Base-by-base conservation (phyloP, 2,329 filamentous ascomycete species). In the Paracorniculantispora psalliotae region DNA sequence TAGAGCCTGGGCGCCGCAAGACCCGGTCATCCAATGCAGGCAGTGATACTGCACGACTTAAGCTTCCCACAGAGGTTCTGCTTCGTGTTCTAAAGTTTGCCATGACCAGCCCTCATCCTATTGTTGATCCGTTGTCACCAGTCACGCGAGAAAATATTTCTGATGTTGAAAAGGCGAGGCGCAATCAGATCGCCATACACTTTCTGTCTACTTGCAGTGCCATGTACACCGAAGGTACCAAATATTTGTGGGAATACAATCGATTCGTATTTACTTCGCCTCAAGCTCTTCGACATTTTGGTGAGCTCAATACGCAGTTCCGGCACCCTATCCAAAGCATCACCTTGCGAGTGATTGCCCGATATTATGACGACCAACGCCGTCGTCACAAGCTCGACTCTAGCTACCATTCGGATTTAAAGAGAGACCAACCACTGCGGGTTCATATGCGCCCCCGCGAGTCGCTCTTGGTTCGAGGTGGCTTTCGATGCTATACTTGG, bases 401-500 rank as follows among this genome's bases (percentile, higher is more conserved):
- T 23, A 69, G 68, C 9, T 77, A 81, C 62, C 79, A 81, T 61
- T 67, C 69, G 2, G 72, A 74, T 44, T 63, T 80, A 44, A 76
- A 72, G 60, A 76, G 72, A 55, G 69, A 75, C 7, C 69, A 79
- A 19, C 66, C 66, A 10, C 70, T 83, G 37, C 73, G 71, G 44
- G 72, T 81, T 4, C 69, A 75, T 26, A 71, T 69, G 33, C 75
- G 80, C 2, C 71, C 74, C 21, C 77, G 72, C 43, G 79, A 81
- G 55, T 72, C 74, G 2, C 77, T 72, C 15, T 70, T 81, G 26
- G 72, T 78, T 30, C 75, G 79, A n/a, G 74, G 76, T 23, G 80
- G 80, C 19, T 82, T 83, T 61, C 77, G 80, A 49, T 79, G 77
- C 64, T 84, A 83, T 66, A 74, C 78, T 3, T 83, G 80, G 80